Percentiles rank a stretch among this genome's conserved stretches.
phyloP scores from a whole-genome alignment of 306 rosid species.

The Lupinus albus region DNA sequence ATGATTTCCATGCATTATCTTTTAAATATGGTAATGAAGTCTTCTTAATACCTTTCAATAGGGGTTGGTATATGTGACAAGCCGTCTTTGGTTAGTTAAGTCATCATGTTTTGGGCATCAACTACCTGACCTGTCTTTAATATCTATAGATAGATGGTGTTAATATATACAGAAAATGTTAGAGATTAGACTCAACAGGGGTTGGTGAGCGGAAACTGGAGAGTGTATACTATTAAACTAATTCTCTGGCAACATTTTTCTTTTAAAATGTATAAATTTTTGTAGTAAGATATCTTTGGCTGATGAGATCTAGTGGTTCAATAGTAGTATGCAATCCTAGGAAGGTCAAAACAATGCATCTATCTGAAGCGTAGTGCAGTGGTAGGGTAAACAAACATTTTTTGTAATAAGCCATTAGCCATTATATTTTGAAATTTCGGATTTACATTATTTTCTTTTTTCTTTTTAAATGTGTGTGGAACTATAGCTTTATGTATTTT shows the following conservation, averaged over 20 bases:
- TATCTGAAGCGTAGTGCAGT: conserved; percentile 13
- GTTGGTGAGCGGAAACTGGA: background rate
- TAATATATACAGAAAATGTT: background rate
- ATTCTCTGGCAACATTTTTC: background rate
- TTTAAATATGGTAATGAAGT: background rate
- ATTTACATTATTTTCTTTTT: background rate
- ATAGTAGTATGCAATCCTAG: conserved; percentile 32
- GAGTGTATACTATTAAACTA: background rate
- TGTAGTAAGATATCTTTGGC: background rate
- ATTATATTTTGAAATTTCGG: conserved; percentile 23
- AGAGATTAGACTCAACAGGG: background rate
- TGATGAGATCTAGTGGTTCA: conserved; percentile 21
- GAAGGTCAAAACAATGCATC: conserved; percentile 30
- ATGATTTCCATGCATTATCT: background rate
- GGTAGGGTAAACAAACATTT: conserved; percentile 6
- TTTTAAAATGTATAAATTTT: conserved; percentile 1
- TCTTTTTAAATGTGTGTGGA: background rate
- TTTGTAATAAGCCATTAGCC: conserved; percentile 7
- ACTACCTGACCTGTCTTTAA: conserved; percentile 6
- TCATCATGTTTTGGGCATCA: conserved; percentile 8
- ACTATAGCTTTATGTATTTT: background rate
- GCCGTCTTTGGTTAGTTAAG: background rate
- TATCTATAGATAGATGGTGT: background rate
- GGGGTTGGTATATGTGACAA: background rate
- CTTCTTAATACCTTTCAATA: background rate